Percentiles rank a stretch among this genome's conserved stretches.
phyloP scores from a whole-genome alignment of 1,139 yeast species.

The Kodamaea anthophila region DNA sequence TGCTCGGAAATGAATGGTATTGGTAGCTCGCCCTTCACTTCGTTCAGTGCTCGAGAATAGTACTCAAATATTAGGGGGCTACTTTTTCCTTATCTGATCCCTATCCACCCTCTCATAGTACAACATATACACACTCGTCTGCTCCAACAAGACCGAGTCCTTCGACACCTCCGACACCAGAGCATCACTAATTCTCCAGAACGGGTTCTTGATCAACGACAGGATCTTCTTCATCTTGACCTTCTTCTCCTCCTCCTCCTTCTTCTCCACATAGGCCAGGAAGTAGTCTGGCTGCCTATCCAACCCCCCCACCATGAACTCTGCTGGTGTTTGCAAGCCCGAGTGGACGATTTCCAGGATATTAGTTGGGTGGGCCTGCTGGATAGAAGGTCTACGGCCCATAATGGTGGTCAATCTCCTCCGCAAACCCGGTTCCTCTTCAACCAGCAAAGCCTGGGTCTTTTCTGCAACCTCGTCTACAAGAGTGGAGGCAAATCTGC shows the following conservation, averaged over 20 bases:
- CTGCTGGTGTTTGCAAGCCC: constrained; percentile 41
- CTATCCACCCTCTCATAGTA: constrained; percentile 61
- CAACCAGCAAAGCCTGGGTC: not conserved
- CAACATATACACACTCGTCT: constrained; percentile 72
- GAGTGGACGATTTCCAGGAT: constrained; percentile 37
- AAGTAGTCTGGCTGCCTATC: constrained; percentile 14
- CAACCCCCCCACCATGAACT: constrained; percentile 32
- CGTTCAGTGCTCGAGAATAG: too few species aligned
- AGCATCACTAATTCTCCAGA: constrained; percentile 85
- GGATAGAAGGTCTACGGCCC: constrained; percentile 41
- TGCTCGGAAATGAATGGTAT: too few species aligned
- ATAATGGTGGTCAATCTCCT: constrained; percentile 34
- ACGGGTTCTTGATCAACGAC: constrained; percentile 53
- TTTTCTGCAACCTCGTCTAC: not conserved
- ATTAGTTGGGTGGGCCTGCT: constrained; percentile 35
- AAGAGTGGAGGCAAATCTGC: constrained; percentile 1
- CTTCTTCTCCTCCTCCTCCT: constrained; percentile 11
- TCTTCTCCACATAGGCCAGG: constrained; percentile 8
- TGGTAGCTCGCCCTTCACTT: too few species aligned
- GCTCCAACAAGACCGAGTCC: constrained; percentile 59
- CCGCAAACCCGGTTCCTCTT: constrained; percentile 17
- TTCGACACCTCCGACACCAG: constrained; percentile 57
- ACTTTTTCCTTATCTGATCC: constrained; percentile 13
- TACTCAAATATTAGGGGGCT: too few species aligned
- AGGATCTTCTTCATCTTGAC: constrained; percentile 48